These are phyloP conservation scores for Hippophae tibetana DNA, from an alignment of 306 rosid genomes.

Conservation along the genomic window DNA sequence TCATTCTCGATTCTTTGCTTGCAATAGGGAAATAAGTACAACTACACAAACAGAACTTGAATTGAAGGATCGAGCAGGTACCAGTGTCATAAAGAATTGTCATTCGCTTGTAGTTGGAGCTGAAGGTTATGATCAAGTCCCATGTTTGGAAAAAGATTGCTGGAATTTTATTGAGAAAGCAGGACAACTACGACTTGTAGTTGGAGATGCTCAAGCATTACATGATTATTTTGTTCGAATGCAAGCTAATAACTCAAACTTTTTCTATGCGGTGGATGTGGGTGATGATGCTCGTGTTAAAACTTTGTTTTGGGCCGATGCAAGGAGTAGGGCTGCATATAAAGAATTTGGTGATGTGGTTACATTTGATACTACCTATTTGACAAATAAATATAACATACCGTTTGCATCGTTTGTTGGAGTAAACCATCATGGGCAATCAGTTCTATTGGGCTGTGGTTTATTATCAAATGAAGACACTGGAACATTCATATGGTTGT, in stretches of 20 bases:
- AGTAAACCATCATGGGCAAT: slow-evolving; percentile 2
- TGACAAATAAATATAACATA: neutral
- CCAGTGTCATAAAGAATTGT: neutral
- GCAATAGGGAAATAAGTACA: neutral
- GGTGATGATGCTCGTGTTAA: neutral
- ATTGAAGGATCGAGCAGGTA: neutral
- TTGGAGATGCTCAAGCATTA: slow-evolving; percentile 1
- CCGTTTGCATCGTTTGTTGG: neutral
- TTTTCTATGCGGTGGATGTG: neutral
- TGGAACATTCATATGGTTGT: neutral
- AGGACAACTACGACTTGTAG: neutral
- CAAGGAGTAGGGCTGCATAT: slow-evolving; percentile 1
- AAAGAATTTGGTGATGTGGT: neutral
- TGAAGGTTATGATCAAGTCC: neutral
- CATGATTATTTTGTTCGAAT: neutral
- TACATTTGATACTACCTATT: slow-evolving; percentile 1
- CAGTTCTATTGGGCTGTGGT: neutral
- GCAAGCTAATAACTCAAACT: neutral
- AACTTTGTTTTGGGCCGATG: slow-evolving; percentile 1
- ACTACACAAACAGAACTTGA: neutral
- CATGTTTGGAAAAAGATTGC: neutral
- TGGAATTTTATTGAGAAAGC: neutral
- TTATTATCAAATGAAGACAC: neutral
- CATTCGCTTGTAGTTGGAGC: slow-evolving; percentile 2
- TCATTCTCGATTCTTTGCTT: neutral